A percentile compares a stretch with the other conserved stretches of the same genome.
Conservation (phyloP, 345 rosid genomes). For the Excoecaria agallocha region DNA sequence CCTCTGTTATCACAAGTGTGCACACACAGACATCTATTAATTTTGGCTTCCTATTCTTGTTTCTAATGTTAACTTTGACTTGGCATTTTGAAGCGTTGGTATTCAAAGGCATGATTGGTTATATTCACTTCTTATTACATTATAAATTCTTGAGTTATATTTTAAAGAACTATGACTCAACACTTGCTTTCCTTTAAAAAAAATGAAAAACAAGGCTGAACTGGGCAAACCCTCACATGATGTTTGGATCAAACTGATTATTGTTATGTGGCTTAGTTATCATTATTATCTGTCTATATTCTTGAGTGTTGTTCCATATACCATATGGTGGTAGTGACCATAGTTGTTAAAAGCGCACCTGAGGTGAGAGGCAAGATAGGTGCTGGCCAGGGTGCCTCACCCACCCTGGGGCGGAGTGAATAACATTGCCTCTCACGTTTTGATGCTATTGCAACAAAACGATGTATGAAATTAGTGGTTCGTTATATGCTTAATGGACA, state of each 20-base stretch:
- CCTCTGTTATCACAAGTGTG: not conserved
- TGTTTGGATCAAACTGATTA: not conserved
- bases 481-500: too few species aligned
- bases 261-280: not conserved
- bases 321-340: not conserved
- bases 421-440: too few species aligned
- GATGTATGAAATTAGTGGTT: too few species aligned
- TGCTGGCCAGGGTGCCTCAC: too few species aligned
- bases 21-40: not conserved
- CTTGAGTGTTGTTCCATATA: not conserved
- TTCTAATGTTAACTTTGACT: not conserved
- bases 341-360: too few species aligned
- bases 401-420: too few species aligned
- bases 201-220: too few species aligned
- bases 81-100: not conserved
- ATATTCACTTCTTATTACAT: not conserved
- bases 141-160: not conserved
- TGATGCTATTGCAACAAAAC: too few species aligned
- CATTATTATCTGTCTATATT: not conserved
- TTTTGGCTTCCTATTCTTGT: not conserved
- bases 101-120: not conserved
- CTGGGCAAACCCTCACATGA: not conserved
- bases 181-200: not conserved
- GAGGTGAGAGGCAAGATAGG: too few species aligned
- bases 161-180: not conserved